Evolutionary conservation across 495 filamentous ascomycete species (phyloP).

Genomic region (Margaritispora aquatica): DNA sequence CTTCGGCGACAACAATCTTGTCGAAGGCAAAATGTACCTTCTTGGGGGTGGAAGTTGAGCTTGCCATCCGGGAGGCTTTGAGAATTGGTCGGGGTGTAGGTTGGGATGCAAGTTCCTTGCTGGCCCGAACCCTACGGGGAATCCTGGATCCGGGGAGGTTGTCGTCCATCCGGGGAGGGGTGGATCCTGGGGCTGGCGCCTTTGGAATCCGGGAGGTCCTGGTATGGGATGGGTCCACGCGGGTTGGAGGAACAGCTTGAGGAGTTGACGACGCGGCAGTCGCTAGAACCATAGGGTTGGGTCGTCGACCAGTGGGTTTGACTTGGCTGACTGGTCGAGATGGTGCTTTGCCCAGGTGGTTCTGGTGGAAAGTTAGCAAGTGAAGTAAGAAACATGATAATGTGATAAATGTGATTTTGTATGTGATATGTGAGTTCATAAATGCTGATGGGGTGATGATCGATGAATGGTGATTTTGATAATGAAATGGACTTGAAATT

Average conservation of each 20-base stretch:
- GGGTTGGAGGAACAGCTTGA: no score
- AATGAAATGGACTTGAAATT: background rate
- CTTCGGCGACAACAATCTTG: background rate
- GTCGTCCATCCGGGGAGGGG: background rate
- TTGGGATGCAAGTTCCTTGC: background rate
- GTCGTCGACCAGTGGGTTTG: background rate
- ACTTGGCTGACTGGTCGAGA: background rate
- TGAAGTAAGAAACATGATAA: no score
- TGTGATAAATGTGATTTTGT: no score
- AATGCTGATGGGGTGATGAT: background rate
- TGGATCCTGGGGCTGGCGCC: background rate
- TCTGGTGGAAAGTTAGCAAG: background rate
- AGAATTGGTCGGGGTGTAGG: background rate
- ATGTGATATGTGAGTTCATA: no score
- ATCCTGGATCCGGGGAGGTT: background rate
- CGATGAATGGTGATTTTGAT: background rate
- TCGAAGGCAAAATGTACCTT: background rate
- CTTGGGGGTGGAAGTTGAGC: background rate
- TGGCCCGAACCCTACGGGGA: background rate
- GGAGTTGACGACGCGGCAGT: background rate
- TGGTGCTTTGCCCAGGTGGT: background rate
- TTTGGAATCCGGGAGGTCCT: background rate
- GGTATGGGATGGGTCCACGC: background rate
- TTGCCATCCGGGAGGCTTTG: background rate
- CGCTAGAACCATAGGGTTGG: background rate